Conservation (phyloP, 2,329 filamentous ascomycete genomes). For the Onygenales sp. region DNA sequence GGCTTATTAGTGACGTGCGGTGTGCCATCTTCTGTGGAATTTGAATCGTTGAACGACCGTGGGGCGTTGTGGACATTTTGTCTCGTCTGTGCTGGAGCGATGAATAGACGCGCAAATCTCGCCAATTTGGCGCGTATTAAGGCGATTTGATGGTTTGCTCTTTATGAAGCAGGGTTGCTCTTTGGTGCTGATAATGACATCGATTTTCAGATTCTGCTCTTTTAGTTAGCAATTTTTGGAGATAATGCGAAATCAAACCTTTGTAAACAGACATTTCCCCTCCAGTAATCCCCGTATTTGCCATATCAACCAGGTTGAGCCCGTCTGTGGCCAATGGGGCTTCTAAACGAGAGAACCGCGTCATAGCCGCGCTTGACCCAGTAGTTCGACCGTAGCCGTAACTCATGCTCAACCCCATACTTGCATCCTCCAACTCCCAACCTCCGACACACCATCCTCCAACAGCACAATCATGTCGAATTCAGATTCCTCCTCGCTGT, state of each 20-base stretch:
- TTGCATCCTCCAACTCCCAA: background rate
- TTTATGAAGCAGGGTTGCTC: background rate
- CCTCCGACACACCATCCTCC: constrained; percentile 18
- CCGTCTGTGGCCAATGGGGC: constrained; percentile 4
- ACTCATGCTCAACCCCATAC: background rate
- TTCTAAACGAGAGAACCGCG: constrained; percentile 13
- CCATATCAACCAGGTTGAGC: background rate
- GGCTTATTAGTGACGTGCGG: too few relatives aligned
- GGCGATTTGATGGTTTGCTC: background rate
- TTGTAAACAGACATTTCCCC: background rate
- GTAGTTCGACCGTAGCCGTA: constrained; percentile 11
- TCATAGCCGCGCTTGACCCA: constrained; percentile 22
- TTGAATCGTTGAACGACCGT: too few relatives aligned
- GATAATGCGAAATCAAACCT: background rate
- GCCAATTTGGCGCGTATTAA: background rate
- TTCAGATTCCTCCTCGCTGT: constrained; percentile 50
- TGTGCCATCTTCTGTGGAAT: too few relatives aligned
- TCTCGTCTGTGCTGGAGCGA: too few relatives aligned
- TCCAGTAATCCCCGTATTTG: constrained; percentile 1
- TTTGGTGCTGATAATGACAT: background rate
- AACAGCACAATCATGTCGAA: constrained; percentile 34
- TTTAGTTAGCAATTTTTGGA: background rate
- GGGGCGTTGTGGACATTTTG: too few relatives aligned
- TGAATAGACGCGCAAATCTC: too few relatives aligned
- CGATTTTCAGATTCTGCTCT: background rate